These are phyloP conservation scores for Fusarium sp. DNA, from an alignment of 2,329 filamentous ascomycete genomes.

Conservation along the genomic window DNA sequence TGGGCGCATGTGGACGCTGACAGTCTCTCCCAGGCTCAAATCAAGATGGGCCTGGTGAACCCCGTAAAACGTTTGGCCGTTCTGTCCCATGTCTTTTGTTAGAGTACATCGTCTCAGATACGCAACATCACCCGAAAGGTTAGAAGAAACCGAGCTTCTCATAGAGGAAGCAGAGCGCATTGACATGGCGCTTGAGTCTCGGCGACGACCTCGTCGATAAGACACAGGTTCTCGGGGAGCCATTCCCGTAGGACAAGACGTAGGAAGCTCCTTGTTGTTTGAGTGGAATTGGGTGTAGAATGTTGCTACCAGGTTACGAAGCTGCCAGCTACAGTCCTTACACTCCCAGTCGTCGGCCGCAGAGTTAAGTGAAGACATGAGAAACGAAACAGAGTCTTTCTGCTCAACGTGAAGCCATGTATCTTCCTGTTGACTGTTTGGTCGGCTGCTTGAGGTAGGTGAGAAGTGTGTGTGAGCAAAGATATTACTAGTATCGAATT, in stretches of 20 bases:
- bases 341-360: constrained; percentile 13
- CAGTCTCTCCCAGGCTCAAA: constrained; percentile 4
- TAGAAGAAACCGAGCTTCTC: background rate
- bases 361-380: background rate
- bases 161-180: background rate
- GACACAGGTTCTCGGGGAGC: background rate
- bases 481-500: background rate
- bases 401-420: background rate
- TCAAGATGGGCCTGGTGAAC: constrained; percentile 9
- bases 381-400: background rate
- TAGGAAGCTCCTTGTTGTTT: background rate
- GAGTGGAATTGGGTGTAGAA: background rate
- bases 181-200: background rate
- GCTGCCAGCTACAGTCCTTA: constrained; percentile 2
- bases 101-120: background rate
- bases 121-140: background rate
- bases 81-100: background rate
- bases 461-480: constrained; percentile 6
- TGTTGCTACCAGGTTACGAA: background rate
- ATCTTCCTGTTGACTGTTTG: background rate
- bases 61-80: constrained; percentile 1
- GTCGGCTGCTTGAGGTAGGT: background rate
- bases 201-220: no score
- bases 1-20: constrained; percentile 8
- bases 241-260: background rate